Base-by-base conservation (phyloP, 2,329 filamentous ascomycete species). In the Gnomoniopsis smithogilvyi region DNA sequence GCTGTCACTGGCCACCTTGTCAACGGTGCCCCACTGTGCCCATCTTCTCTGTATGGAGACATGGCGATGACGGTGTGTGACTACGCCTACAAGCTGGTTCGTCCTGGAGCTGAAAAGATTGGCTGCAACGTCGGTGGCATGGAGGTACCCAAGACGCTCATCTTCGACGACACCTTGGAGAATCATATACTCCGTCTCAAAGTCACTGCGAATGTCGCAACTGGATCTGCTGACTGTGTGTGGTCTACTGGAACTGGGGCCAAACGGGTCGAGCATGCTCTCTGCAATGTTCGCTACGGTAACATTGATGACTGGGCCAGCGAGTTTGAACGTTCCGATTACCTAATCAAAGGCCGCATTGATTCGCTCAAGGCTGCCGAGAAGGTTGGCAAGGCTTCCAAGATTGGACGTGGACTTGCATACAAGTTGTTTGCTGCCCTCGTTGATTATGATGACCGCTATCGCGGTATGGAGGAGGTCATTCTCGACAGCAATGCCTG, bases 381-480 rank as follows among this genome's bases (percentile, higher is more conserved):
- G 57, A 75, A 83, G 66, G 80, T 78, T 36, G 89, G 89, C 43
- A 81, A 83, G 58, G 88, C 88, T 30, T 88, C 89, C 70, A 89
- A 90, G 74, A 83, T 92, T 62, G 83, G 88, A 52, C 85, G 88
- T 26, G 88, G 88, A 36, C 84, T 92, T 76, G 87, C 88, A 15
- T 95, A 95, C 80, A 93, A 92, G 74, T 80, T 85, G 1, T 84
- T 85, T 65, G 66, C 71, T 12, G 78, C 80, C 46, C 72, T 86
- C 0, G 84, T 86, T 6, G 81, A 85, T 65, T 87, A 86, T 62
- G 74, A 77, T 17, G 70, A 67, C 10, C 75, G 75, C 41, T 87
- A 83, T 68, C 76, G 75, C 54, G 84, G 82, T 24, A 85, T 86
- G 73, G 77, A 85, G 43, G 80, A 84, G 56, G 81, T 87, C 7